phyloP scores from a whole-genome alignment of 225 moss, liverwort and hornwort genomes.

The Marchantia paleacea region DNA sequence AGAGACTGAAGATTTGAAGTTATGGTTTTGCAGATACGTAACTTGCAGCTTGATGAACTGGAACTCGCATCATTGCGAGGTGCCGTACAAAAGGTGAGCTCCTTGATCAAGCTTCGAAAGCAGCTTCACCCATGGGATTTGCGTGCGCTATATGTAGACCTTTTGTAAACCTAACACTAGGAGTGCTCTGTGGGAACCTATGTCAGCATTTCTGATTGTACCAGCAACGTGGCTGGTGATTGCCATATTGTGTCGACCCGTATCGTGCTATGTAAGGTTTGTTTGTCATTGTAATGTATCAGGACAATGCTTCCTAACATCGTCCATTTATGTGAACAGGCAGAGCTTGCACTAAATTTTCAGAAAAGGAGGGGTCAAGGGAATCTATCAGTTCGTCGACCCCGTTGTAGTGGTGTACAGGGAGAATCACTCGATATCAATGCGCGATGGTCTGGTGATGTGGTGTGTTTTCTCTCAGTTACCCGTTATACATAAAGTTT shows the following conservation, averaged over 20 bases:
- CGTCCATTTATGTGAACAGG: conserved; percentile 40
- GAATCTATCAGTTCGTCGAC: conserved; percentile 74
- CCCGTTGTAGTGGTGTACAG: conserved; percentile 92
- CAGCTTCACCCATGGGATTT: background rate
- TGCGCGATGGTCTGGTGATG: conserved; percentile 99
- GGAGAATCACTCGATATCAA: conserved; percentile 89
- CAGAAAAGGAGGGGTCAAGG: conserved; percentile 95
- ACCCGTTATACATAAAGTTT: background rate
- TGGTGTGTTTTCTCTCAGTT: conserved; percentile 46
- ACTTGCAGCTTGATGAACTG: conserved; percentile 96
- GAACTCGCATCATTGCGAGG: conserved; percentile 97
- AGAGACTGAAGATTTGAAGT: background rate
- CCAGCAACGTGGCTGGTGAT: background rate
- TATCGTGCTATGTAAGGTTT: too few species aligned
- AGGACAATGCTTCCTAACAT: background rate
- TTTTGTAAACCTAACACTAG: background rate
- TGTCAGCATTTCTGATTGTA: background rate
- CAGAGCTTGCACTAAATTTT: conserved; percentile 82
- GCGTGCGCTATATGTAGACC: background rate
- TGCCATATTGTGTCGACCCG: too few species aligned
- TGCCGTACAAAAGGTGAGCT: conserved; percentile 79
- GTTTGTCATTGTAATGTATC: too few species aligned
- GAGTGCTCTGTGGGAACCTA: background rate
- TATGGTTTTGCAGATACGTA: conserved; percentile 61
- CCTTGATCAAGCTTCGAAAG: background rate